These are phyloP conservation scores for Erysimum pusillum DNA, from an alignment of 441 rosid genomes.

Conservation along the genomic window DNA sequence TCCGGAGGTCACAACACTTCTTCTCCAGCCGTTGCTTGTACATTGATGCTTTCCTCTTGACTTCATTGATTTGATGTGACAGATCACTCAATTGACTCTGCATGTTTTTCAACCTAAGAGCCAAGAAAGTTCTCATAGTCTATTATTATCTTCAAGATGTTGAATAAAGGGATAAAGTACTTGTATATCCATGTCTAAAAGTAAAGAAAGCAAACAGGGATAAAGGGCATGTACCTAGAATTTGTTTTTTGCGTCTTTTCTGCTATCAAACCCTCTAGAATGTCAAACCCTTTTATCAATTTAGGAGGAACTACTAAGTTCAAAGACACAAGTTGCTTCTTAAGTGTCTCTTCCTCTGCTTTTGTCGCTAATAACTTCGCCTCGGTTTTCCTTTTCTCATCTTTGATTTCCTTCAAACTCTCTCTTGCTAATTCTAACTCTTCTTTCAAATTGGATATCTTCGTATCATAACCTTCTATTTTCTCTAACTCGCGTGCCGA, in stretches of 20 bases:
- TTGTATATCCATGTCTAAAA: conserved; percentile 11
- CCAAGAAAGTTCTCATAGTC: conserved; percentile 10
- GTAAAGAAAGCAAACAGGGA: neutral
- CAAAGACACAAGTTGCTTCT: conserved; percentile 58
- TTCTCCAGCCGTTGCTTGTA: conserved; percentile 70
- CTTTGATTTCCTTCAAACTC: conserved; percentile 49
- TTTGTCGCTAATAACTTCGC: conserved; percentile 48
- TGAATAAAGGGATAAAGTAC: neutral
- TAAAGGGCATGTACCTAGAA: conserved; percentile 66
- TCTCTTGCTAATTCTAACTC: conserved; percentile 50
- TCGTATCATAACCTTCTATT: conserved; percentile 49
- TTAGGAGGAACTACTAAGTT: conserved; percentile 45
- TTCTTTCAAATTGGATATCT: conserved; percentile 50
- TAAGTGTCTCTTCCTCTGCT: conserved; percentile 60
- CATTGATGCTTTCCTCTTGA: conserved; percentile 53
- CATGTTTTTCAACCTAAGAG: conserved; percentile 62
- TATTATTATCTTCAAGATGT: conserved; percentile 5
- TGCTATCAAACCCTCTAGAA: conserved; percentile 59
- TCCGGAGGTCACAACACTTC: conserved; percentile 72
- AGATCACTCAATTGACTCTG: conserved; percentile 57
- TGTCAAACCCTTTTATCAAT: conserved; percentile 50
- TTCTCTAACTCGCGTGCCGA: conserved; percentile 53
- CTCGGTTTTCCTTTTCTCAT: conserved; percentile 56
- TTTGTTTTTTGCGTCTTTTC: conserved; percentile 53
- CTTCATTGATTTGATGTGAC: conserved; percentile 51